Percentiles rank a stretch among this genome's conserved stretches.
Evolutionary conservation across 805 yeast genomes (phyloP).

Genomic region (Candida morakotiae): DNA sequence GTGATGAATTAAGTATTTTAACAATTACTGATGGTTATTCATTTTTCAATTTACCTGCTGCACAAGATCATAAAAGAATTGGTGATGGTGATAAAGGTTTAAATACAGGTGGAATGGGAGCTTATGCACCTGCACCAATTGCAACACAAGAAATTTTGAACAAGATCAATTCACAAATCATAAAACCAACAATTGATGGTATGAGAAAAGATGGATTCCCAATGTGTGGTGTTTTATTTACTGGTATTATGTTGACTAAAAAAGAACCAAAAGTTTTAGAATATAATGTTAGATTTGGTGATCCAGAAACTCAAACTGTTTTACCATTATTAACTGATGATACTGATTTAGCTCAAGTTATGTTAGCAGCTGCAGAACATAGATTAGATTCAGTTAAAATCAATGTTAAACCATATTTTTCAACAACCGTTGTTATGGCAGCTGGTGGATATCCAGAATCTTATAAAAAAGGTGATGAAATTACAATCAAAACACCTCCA

Average conservation of each 20-base stretch:
- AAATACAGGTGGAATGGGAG: slow-evolving; percentile 99
- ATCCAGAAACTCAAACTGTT: slow-evolving; percentile 98
- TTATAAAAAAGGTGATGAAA: slow-evolving; percentile 82
- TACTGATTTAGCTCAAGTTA: slow-evolving; percentile 89
- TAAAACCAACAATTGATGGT: slow-evolving; percentile 91
- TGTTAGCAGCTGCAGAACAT: slow-evolving; percentile 92
- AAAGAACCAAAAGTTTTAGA: slow-evolving; percentile 92
- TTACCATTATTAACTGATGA: slow-evolving; percentile 76
- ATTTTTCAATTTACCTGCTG: slow-evolving; percentile 86
- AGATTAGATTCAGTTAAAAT: slow-evolving; percentile 79
- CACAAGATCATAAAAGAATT: slow-evolving; percentile 96
- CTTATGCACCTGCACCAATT: slow-evolving; percentile 96
- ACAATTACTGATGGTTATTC: slow-evolving; percentile 94
- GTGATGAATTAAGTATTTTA: slow-evolving; percentile 92
- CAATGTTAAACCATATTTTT: slow-evolving; percentile 51
- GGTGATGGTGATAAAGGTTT: slow-evolving; percentile 92
- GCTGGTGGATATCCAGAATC: slow-evolving; percentile 96
- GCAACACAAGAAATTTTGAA: slow-evolving; percentile 74
- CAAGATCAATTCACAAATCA: slow-evolving; percentile 67
- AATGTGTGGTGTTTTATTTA: slow-evolving; percentile 91
- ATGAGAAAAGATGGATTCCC: slow-evolving; percentile 95
- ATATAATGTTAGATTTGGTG: slow-evolving; percentile 97
- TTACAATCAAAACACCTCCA: slow-evolving; percentile 51
- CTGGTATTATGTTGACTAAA: slow-evolving; percentile 84
- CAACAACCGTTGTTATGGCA: slow-evolving; percentile 90